phyloP scores from a whole-genome alignment of 2,329 filamentous ascomycete genomes.

The Pestalotiopsis sp. region DNA sequence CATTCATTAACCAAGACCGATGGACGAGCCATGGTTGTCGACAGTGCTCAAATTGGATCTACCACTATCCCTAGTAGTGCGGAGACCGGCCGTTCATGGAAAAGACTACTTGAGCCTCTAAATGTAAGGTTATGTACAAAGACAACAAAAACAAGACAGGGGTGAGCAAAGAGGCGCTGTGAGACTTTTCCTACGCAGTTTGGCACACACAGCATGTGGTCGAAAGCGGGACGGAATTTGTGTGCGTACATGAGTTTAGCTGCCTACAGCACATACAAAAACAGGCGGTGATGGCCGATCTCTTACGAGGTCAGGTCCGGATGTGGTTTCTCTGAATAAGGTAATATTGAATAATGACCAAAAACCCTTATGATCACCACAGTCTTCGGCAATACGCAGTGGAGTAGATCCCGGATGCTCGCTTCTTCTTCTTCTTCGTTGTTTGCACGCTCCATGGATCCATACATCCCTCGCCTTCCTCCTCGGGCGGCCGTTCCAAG shows the following conservation, averaged over 20 bases:
- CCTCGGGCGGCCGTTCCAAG: background rate
- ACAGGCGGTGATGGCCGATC: background rate
- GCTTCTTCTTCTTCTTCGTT: background rate
- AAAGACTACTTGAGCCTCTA: background rate
- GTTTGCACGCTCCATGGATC: background rate
- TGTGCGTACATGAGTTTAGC: background rate
- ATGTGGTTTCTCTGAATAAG: background rate
- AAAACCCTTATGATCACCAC: background rate
- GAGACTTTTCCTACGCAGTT: background rate
- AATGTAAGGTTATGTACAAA: background rate
- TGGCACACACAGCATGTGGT: background rate
- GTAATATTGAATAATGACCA: background rate
- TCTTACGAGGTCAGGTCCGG: background rate
- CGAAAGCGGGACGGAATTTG: background rate
- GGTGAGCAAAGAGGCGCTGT: background rate
- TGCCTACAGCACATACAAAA: background rate
- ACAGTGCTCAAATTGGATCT: constrained; percentile 10
- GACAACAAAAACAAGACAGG: background rate
- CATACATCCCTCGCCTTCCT: background rate
- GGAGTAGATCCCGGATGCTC: background rate
- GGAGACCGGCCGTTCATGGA: background rate
- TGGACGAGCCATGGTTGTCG: background rate
- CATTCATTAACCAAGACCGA: constrained; percentile 3
- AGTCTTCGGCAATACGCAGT: background rate
- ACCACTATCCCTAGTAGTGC: constrained; percentile 4